Evolutionary conservation across 768 basidiomycete species (phyloP).

Genomic region (Termitomyces sp.): DNA sequence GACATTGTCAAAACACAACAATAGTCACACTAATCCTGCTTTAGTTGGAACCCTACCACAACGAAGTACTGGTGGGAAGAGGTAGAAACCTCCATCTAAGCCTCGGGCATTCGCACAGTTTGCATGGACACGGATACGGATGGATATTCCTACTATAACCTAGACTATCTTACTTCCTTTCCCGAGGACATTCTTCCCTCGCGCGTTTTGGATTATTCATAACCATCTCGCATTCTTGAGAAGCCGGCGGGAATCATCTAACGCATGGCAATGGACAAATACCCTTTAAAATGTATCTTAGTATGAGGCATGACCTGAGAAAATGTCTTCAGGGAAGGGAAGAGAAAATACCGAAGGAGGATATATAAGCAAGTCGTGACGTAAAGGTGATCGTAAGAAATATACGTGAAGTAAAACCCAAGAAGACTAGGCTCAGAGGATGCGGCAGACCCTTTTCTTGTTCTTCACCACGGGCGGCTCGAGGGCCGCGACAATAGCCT

Average conservation of each 20-base stretch:
- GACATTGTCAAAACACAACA: not conserved
- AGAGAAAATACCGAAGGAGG: slow-evolving; percentile 34
- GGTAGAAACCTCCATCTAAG: not conserved
- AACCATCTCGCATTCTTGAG: slow-evolving; percentile 2
- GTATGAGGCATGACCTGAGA: slow-evolving; percentile 19
- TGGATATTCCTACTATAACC: not conserved
- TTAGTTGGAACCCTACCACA: not conserved
- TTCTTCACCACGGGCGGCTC: slow-evolving; percentile 93
- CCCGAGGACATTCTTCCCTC: slow-evolving; percentile 4
- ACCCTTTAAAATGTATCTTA: slow-evolving; percentile 20
- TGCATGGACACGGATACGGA: not conserved
- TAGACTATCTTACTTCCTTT: slow-evolving; percentile 3
- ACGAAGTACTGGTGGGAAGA: not conserved
- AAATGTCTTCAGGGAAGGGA: slow-evolving; percentile 37
- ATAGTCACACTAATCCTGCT: not conserved
- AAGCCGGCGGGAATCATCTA: not conserved
- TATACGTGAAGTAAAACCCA: slow-evolving; percentile 19
- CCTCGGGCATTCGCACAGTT: slow-evolving; percentile 2
- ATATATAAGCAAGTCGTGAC: slow-evolving; percentile 46
- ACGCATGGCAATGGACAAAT: slow-evolving; percentile 13
- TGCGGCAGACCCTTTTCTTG: slow-evolving; percentile 75
- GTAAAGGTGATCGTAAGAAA: slow-evolving; percentile 34
- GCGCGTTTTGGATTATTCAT: slow-evolving; percentile 1
- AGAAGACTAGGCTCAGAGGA: slow-evolving; percentile 61
- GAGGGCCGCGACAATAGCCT: slow-evolving; percentile 98